Evolutionary conservation across 169 alveolate species (phyloP), one percentile per base, ranked within the genome.

Genomic region (Babesia ovata): DNA sequence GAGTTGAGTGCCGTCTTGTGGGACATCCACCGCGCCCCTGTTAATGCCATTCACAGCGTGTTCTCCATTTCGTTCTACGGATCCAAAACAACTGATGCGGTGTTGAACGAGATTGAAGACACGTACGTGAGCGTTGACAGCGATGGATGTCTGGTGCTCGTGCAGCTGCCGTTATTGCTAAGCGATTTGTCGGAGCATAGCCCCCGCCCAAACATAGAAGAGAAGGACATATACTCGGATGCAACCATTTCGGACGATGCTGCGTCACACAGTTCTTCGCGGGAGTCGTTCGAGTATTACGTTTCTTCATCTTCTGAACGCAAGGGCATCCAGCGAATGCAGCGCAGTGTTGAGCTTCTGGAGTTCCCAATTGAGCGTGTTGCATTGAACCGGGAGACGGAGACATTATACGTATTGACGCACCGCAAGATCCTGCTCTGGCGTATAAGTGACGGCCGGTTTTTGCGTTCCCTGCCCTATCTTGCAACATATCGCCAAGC

Each of bases 401-500:
- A 81, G 58, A 26, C 49, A n/a, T 61, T 81, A 50, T 72, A 29
- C 29, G 84, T 81, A 22, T 42, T 81, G 48, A 81, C 88, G 3
- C 24, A 63, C 53, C 46, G 59, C 60, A 26, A 48, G 14, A 75
- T 81, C 53, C 46, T 81, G 59, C 26, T 81, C 12, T 81, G 88
- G 88, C 67, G 85, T 22, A 16, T 70, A 28, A 46, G 39, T 24
- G 45, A 48, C 21, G 88, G 88, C 28, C 28, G 71, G 12, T 71
- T 81, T 22, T 28, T 81, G 45, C 61, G 75, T 24, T 28, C 66
- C 10, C 63, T 71, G 65, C 71, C 82, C 8, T 69, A 81, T 57
- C 52, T 81, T 39, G 59, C 57, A 48, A 50, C 76, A 19, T 81
- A 81, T 50, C 49, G 88, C 10, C 57, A 65, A 50, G 85, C 88